These are phyloP conservation scores for Beauveria australis DNA, from an alignment of 2,329 filamentous ascomycete genomes.

Conservation along the genomic window DNA sequence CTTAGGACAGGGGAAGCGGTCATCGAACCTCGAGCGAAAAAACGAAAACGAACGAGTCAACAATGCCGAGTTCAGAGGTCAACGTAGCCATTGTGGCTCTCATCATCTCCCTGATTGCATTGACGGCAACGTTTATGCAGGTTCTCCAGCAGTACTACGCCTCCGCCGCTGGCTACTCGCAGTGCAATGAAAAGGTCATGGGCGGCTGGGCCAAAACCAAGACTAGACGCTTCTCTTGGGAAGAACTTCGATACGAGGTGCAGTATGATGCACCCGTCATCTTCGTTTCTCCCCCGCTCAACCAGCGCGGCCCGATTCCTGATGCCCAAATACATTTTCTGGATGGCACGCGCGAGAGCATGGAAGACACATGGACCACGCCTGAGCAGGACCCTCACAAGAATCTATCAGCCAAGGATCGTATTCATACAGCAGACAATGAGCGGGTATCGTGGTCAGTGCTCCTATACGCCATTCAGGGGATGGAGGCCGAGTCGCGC, in stretches of 20 bases:
- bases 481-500: conserved; percentile 40
- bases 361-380: conserved; percentile 25
- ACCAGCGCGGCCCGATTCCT: conserved; percentile 28
- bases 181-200: conserved; percentile 40
- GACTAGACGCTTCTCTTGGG: conserved; percentile 30
- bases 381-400: conserved; percentile 22
- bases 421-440: conserved; percentile 47
- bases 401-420: conserved; percentile 21
- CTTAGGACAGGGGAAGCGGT: background rate
- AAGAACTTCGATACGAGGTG: conserved; percentile 42
- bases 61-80: conserved; percentile 19
- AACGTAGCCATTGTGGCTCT: conserved; percentile 36
- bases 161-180: conserved; percentile 40
- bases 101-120: conserved; percentile 38
- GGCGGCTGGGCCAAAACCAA: conserved; percentile 36
- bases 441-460: conserved; percentile 48
- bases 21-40: background rate
- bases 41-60: background rate
- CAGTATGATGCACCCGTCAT: conserved; percentile 42
- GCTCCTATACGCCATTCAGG: conserved; percentile 41
- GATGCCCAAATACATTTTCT: conserved; percentile 28
- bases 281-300: conserved; percentile 37
- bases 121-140: conserved; percentile 37
- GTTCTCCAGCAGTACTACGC: conserved; percentile 43
- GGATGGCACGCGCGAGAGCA: conserved; percentile 29